These are phyloP conservation scores for Euclidium syriacum DNA, from an alignment of 345 rosid genomes.

Conservation along the genomic window DNA sequence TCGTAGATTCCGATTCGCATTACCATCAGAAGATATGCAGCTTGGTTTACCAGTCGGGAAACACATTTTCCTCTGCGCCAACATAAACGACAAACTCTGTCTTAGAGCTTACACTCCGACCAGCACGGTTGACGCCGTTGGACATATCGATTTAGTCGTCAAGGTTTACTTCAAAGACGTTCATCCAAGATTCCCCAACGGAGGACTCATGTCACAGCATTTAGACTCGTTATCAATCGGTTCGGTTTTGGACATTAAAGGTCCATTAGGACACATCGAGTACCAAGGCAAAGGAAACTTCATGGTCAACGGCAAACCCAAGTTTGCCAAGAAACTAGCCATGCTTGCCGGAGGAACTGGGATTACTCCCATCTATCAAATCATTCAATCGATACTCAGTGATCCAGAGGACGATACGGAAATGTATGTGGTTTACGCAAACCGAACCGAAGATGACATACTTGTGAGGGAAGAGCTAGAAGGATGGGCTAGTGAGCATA, in stretches of 20 bases:
- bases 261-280: slow-evolving; percentile 85
- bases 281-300: slow-evolving; percentile 72
- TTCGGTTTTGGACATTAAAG: slow-evolving; percentile 62
- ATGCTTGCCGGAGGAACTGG: slow-evolving; percentile 98
- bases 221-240: slow-evolving; percentile 67
- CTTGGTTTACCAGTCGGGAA: slow-evolving; percentile 83
- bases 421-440: slow-evolving; percentile 78
- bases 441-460: slow-evolving; percentile 83
- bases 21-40: slow-evolving; percentile 64
- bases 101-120: slow-evolving; percentile 90
- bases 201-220: slow-evolving; percentile 83
- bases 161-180: slow-evolving; percentile 74
- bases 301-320: slow-evolving; percentile 67
- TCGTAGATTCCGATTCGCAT: slow-evolving; percentile 55
- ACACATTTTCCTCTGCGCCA: slow-evolving; percentile 74
- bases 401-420: slow-evolving; percentile 80
- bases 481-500: slow-evolving; percentile 55
- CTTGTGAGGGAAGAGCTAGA: slow-evolving; percentile 76
- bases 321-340: slow-evolving; percentile 67
- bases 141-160: slow-evolving; percentile 74
- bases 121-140: slow-evolving; percentile 53
- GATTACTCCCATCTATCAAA: slow-evolving; percentile 82
- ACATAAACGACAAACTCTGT: slow-evolving; percentile 59
- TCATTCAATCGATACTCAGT: slow-evolving; percentile 64
- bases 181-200: slow-evolving; percentile 75